Evolutionary conservation across 352 stramenopile genomes (phyloP), one percentile per base, ranked within the genome.

Genomic region (Blastocystis sp.): DNA sequence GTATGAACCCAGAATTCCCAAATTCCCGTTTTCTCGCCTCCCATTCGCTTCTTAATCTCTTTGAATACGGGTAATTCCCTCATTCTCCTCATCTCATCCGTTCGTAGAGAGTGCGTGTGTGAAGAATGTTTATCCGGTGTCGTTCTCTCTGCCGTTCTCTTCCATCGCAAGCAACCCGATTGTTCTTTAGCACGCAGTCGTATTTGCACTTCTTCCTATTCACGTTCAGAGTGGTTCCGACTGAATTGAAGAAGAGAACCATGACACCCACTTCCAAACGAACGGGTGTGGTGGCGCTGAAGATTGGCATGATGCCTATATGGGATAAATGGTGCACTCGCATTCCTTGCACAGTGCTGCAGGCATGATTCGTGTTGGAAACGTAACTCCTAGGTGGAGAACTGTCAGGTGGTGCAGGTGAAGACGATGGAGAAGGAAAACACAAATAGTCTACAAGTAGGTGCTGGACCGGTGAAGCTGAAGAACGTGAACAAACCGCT

Each of bases 241-340:
- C 67, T 6, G 9, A 57, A 29, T 38, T 78, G n/a, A 29, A 44
- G 24, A 29, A 11, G 18, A 24, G 51, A 61, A 69, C 18, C 8
- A 78, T 78, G 91, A 88, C 88, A 64, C 89, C 89, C 11, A 91
- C 93, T 87, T 93, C 94, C 87, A 93, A 93, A 88, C 91, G 93
- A 86, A 93, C 91, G 76, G 93, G 92, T 3, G 87, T 95, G 67
- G 87, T 96, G 56, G 93, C 92, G 56, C 90, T 98, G 87, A 99
- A 99, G 90, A 90, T 98, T 48, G 97, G 97, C n/a, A 98, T 98
- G 94, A 95, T 98, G 90, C 93, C 93, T 11, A 90, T 98, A 42
- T 99, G 95, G 93, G 96, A 99, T 90, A 91, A 94, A 84, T 99
- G 94, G 91, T 96, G 96, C 4, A 93, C 94, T 84, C 91, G 94